Evolutionary conservation across 2,329 filamentous ascomycete species (phyloP), one percentile per base, ranked within the genome.

Genomic region (Akanthomyces muscarius): DNA sequence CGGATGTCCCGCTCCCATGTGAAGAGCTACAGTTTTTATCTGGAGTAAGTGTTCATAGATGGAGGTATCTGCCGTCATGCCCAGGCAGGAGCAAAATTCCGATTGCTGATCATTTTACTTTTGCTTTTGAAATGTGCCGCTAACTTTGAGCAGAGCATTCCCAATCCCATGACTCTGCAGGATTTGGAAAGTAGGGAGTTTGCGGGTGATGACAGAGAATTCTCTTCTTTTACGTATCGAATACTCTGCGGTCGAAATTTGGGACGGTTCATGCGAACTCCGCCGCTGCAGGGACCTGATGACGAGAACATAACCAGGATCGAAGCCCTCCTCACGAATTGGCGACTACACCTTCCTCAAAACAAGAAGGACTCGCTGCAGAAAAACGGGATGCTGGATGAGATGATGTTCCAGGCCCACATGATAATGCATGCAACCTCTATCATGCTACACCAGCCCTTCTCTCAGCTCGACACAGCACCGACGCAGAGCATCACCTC

Each of bases 321-420:
- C 62, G 82, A 86, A 69, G 75, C 80, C 0, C 75, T 83, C 3
- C 75, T 86, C 47, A 83, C 82, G 16, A 93, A 92, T 72, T 97
- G 91, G 90, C 84, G 86, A 61, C 83, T 94, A 54, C 89, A 95
- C 69, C 79, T 97, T 0, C 92, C 93, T 0, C 79, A 83, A 18
- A 81, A 81, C 16, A 96, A 96, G 76, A 81, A 82, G 62, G 85
- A 91, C 65, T 81, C 90, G 18, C 78, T 96, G 60, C 84, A 86
- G 64, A 83, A 84, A 65, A 85, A 89, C 68, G 88, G 91, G 38
- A 83, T 86, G 60, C 81, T 93, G 13, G 93, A 97, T 72, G 91
- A 96, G 75, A 89, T 96, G 83, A 87, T 97, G 75, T 96, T 97
- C 76, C 91, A 96, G 73, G 92, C 91, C 0, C 89, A 91, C 66